Percentiles rank a stretch among this genome's conserved stretches.
Conservation (phyloP, 1,284 basidiomycete genomes). For the Ceratobasidium sp. region DNA sequence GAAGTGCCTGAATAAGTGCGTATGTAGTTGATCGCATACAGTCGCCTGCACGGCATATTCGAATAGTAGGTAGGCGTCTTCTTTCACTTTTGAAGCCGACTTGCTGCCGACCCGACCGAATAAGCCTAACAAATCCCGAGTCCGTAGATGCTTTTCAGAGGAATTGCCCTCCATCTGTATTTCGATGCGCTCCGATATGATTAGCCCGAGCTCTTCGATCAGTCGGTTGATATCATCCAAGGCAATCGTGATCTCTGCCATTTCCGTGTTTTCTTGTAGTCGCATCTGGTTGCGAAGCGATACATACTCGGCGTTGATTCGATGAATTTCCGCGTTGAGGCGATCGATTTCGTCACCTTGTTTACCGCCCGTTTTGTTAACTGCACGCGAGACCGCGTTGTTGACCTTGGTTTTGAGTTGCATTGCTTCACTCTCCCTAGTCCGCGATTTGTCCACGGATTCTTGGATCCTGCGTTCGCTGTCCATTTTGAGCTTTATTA, state of each 20-base stretch:
- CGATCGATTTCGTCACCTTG: background rate
- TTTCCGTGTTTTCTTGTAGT: background rate
- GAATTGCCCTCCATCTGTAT: background rate
- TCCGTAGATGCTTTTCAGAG: background rate
- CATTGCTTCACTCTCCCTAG: too few relatives aligned
- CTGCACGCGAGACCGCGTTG: too few relatives aligned
- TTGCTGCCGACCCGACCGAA: background rate
- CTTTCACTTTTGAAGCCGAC: background rate
- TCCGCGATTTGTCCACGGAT: too few relatives aligned
- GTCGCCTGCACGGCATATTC: conserved; percentile 25
- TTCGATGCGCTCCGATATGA: background rate
- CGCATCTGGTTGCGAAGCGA: background rate
- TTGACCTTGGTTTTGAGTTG: too few relatives aligned
- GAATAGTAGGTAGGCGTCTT: conserved; percentile 13
- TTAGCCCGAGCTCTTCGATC: conserved; percentile 2
- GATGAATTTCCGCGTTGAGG: background rate
- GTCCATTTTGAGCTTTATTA: too few relatives aligned
- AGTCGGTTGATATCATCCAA: background rate
- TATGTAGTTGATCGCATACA: conserved; percentile 4
- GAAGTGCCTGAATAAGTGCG: conserved; percentile 24
- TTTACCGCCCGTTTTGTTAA: too few relatives aligned
- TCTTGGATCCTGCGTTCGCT: too few relatives aligned
- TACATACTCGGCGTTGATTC: background rate
- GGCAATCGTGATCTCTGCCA: background rate
- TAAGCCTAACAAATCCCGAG: background rate